Base-by-base conservation (phyloP, 495 filamentous ascomycete genomes). In the Penicillium simplicissimum region DNA sequence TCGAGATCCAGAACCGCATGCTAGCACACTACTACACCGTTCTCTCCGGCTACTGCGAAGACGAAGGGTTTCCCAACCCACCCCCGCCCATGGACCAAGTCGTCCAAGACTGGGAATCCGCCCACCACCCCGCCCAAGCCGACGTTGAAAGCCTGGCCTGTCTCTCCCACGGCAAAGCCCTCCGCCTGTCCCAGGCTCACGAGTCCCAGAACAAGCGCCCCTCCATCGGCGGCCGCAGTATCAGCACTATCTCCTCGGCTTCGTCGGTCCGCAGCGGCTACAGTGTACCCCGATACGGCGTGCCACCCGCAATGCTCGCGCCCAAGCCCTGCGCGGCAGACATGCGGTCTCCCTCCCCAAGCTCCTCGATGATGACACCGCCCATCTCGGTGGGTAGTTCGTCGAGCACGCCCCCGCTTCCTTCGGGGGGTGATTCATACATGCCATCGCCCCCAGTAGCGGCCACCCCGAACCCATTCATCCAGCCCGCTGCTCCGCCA, bases 1-100 rank as follows among this genome's bases (percentile, higher is more conserved):
- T 96, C 28, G 80, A 89, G 67, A 86, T 92, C 38, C 94, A 98
- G 67, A 95, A 94, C 71, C 84, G 86, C 42, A 79, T 98, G 28
- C 82, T 97, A 3, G 93, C 86, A 0, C 80, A 95, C 57, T 89
- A 90, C 64, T 98, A 98, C 75, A 96, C 93, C 11, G 79, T 87
- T 0, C 77, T 97, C 4, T 87, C 92, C 69, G 85, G 85, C 59
- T 97, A 90, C 73, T 91, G 90, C 62, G 78, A 88, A 56, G 84
- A 89, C 25, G 78, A 86, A 58, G 78, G 83, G 10, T 91, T 94
- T 67, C 87, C 88, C 2, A 89, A 87, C 9, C 89, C 90, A 14
- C 84, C 91, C 0, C 89, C 90, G 0, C 73, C 88, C 2, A 88
- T 91, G 80, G 85, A 87, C 21, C 84, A 89, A 36, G 84, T 96